Conservation (phyloP, 2,329 filamentous ascomycete genomes). For the Thermomyces lanuginosus region DNA sequence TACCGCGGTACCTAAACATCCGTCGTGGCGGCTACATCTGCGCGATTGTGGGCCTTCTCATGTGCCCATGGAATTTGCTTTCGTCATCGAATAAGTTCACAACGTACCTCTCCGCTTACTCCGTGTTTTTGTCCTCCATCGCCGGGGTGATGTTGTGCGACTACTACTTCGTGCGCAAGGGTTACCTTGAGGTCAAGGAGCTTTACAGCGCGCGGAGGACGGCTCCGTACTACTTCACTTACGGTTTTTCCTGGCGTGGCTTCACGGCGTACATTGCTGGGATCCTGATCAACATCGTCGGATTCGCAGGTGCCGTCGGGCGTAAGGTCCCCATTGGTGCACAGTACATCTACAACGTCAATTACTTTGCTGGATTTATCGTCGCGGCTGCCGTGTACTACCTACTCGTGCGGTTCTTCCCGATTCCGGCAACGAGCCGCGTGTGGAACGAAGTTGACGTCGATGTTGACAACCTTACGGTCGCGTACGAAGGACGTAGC, state of each 20-base stretch:
- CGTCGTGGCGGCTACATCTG: slow-evolving; percentile 77
- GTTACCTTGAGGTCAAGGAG: slow-evolving; percentile 61
- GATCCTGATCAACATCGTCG: slow-evolving; percentile 80
- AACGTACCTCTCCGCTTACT: slow-evolving; percentile 81
- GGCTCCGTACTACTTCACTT: slow-evolving; percentile 54
- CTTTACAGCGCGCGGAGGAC: slow-evolving; percentile 53
- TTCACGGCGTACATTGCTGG: slow-evolving; percentile 70
- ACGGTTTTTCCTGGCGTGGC: slow-evolving; percentile 65
- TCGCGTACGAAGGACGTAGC: slow-evolving; percentile 19
- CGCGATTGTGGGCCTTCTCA: slow-evolving; percentile 59
- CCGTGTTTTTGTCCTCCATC: slow-evolving; percentile 84
- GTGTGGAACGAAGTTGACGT: slow-evolving; percentile 57
- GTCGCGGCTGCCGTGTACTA: slow-evolving; percentile 54
- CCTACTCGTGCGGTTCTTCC: slow-evolving; percentile 49
- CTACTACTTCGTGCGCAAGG: slow-evolving; percentile 72
- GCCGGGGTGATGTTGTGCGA: slow-evolving; percentile 81
- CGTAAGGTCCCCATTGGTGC: slow-evolving; percentile 57
- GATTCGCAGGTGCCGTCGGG: slow-evolving; percentile 71
- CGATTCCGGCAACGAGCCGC: slow-evolving; percentile 57
- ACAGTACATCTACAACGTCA: slow-evolving; percentile 73
- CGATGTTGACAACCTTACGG: slow-evolving; percentile 15
- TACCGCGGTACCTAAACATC: slow-evolving; percentile 69
- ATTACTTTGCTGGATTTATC: slow-evolving; percentile 76
- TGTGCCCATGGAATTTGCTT: slow-evolving; percentile 69
- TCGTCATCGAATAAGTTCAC: slow-evolving; percentile 66